These are phyloP conservation scores for Dioszegia hungarica DNA, from an alignment of 768 basidiomycete species.

Conservation along the genomic window DNA sequence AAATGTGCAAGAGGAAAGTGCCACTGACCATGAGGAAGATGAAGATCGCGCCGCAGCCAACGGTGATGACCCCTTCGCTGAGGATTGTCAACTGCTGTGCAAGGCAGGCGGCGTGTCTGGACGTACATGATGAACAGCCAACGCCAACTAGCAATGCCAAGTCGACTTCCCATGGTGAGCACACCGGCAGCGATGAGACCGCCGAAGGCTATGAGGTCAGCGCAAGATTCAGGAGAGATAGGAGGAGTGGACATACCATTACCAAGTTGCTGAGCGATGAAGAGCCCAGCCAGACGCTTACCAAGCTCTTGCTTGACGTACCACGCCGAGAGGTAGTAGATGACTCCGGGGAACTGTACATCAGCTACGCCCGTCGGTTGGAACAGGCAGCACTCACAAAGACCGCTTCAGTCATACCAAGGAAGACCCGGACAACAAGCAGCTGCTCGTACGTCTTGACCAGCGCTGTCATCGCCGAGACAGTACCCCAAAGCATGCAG, in stretches of 20 bases:
- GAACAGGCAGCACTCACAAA: conserved; percentile 9
- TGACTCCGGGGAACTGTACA: conserved; percentile 33
- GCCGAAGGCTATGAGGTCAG: no score
- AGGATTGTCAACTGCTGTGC: background rate
- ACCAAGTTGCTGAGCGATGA: conserved; percentile 38
- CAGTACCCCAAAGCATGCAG: conserved; percentile 23
- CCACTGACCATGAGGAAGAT: conserved; percentile 9
- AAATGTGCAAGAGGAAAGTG: background rate
- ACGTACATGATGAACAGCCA: conserved; percentile 36
- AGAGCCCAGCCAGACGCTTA: conserved; percentile 30
- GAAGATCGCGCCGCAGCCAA: conserved; percentile 3
- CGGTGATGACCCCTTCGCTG: conserved; percentile 17
- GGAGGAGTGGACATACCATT: conserved; percentile 9
- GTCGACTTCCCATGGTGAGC: conserved; percentile 22
- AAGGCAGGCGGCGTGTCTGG: background rate
- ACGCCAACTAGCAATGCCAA: conserved; percentile 42
- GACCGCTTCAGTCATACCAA: conserved; percentile 27
- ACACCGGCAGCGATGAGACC: conserved; percentile 37
- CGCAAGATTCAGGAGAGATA: no score
- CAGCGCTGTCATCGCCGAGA: conserved; percentile 26
- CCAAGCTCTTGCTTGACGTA: conserved; percentile 35
- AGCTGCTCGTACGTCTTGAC: conserved; percentile 24
- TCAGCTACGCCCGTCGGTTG: conserved; percentile 7
- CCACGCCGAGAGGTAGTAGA: conserved; percentile 39
- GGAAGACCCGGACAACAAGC: conserved; percentile 19